Percentiles rank a stretch among this genome's conserved stretches.
Conservation (phyloP, 108 stramenopile species). For the Discostella stelligeroides region DNA sequence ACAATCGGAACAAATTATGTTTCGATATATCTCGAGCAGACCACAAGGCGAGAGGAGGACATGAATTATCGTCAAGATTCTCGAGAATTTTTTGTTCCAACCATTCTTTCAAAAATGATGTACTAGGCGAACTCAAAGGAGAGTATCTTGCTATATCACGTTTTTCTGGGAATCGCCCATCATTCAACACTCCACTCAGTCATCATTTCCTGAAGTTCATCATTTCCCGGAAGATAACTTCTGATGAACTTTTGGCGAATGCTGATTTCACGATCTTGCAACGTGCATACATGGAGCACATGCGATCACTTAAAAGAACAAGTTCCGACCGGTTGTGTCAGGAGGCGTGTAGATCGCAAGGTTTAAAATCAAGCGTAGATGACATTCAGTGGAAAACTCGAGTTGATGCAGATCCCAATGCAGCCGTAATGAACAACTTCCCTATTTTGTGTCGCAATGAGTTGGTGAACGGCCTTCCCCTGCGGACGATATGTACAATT, state of each 20-base stretch:
- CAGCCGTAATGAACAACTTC: conserved; percentile 18
- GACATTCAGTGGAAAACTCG: conserved; percentile 3
- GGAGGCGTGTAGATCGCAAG: conserved; percentile 6
- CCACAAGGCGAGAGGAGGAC: too few species aligned
- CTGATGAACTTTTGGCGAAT: conserved; percentile 17
- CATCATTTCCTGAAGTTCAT: conserved; percentile 27
- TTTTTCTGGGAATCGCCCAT: neutral
- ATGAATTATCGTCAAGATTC: too few species aligned
- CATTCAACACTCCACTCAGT: conserved; percentile 25
- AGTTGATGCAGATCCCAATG: conserved; percentile 8
- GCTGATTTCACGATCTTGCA: conserved; percentile 5
- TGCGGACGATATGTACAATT: conserved; percentile 17
- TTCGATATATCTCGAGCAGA: too few species aligned
- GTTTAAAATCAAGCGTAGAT: conserved; percentile 2
- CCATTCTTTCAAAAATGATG: too few species aligned
- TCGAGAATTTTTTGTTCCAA: too few species aligned
- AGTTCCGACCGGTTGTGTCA: conserved; percentile 10
- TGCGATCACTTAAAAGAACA: conserved; percentile 1
- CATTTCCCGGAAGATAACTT: conserved; percentile 13
- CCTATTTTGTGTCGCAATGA: conserved; percentile 23
- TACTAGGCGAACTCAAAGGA: neutral
- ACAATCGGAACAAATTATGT: too few species aligned
- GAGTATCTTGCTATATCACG: neutral
- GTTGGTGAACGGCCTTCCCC: conserved; percentile 30
- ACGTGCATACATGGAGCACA: conserved; percentile 17